Conservation (phyloP, 2,329 filamentous ascomycete species). For the Monosporascus sp. region DNA sequence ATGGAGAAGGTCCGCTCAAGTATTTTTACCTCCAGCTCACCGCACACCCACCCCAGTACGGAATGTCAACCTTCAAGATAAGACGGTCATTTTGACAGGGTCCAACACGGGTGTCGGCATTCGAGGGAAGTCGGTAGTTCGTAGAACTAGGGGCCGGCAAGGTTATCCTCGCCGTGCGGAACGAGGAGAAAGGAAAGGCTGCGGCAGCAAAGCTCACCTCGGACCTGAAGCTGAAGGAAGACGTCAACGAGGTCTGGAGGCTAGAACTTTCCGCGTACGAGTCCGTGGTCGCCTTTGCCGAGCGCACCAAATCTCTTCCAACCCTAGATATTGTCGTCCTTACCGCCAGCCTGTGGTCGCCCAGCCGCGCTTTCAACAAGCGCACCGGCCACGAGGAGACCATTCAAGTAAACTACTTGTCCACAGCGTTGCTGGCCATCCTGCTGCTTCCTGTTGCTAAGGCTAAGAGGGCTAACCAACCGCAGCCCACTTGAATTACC, state of each 20-base stretch:
- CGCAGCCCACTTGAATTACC: slow-evolving; percentile 6
- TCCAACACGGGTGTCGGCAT: not conserved
- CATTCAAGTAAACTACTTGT: slow-evolving; percentile 37
- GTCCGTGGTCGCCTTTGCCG: slow-evolving; percentile 34
- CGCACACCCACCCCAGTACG: not conserved
- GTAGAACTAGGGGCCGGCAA: not conserved
- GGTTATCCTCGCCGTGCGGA: not conserved
- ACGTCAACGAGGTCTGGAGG: slow-evolving; percentile 31
- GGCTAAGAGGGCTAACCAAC: not conserved
- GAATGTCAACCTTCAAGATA: not conserved
- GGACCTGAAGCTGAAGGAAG: slow-evolving; percentile 8
- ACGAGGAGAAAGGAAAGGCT: not conserved
- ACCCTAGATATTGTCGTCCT: slow-evolving; percentile 36
- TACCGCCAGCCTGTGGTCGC: slow-evolving; percentile 27
- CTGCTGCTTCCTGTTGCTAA: slow-evolving; percentile 27
- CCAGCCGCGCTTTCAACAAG: not conserved
- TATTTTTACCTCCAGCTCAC: not conserved
- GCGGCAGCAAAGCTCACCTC: not conserved
- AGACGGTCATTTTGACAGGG: not conserved
- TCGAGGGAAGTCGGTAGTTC: not conserved
- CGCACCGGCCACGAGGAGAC: slow-evolving; percentile 33
- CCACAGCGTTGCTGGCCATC: slow-evolving; percentile 28
- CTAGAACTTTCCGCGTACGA: slow-evolving; percentile 32
- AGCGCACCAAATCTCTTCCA: slow-evolving; percentile 24
- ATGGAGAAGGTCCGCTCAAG: too few species aligned